phyloP scores from a whole-genome alignment of 208 protist genomes.

The Leishmania turanica region DNA sequence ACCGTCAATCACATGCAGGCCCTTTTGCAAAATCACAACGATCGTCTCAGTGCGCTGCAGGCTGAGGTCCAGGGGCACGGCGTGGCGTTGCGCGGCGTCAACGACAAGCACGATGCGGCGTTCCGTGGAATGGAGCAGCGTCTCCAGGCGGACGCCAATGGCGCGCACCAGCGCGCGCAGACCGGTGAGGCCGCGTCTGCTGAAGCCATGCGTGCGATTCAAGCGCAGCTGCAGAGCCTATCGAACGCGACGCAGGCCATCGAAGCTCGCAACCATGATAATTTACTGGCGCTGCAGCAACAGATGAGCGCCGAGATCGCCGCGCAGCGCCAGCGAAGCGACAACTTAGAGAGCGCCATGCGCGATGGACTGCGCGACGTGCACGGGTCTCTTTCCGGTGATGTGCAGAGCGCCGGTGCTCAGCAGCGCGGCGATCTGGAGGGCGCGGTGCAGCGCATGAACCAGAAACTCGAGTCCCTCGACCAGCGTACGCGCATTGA shows the following conservation, averaged over 20 bases:
- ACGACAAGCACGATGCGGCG: slow-evolving; percentile 51
- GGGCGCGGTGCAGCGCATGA: slow-evolving; percentile 41
- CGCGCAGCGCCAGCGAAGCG: slow-evolving; percentile 47
- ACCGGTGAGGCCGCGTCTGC: slow-evolving; percentile 44
- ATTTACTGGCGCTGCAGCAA: slow-evolving; percentile 62
- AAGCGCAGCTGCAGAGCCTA: slow-evolving; percentile 53
- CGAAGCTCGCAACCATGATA: slow-evolving; percentile 49
- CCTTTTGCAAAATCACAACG: slow-evolving; percentile 45
- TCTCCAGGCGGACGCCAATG: slow-evolving; percentile 57
- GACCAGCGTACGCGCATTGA: slow-evolving; percentile 61
- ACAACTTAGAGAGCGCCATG: slow-evolving; percentile 52
- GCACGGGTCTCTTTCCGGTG: slow-evolving; percentile 47
- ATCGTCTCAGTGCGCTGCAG: slow-evolving; percentile 59
- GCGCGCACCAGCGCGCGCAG: slow-evolving; percentile 56
- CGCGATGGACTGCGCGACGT: slow-evolving; percentile 63
- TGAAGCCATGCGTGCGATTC: slow-evolving; percentile 51
- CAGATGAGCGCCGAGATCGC: slow-evolving; percentile 44
- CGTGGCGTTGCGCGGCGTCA: slow-evolving; percentile 46
- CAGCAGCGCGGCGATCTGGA: slow-evolving; percentile 34
- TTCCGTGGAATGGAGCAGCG: slow-evolving; percentile 63
- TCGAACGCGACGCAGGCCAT: slow-evolving; percentile 46
- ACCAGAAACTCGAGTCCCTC: slow-evolving; percentile 47
- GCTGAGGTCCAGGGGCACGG: slow-evolving; percentile 51
- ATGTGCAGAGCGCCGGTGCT: slow-evolving; percentile 40
- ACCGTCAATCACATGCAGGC: slow-evolving; percentile 22